Conservation (phyloP, 208 protist species). For the Leishmania lainsoni region DNA sequence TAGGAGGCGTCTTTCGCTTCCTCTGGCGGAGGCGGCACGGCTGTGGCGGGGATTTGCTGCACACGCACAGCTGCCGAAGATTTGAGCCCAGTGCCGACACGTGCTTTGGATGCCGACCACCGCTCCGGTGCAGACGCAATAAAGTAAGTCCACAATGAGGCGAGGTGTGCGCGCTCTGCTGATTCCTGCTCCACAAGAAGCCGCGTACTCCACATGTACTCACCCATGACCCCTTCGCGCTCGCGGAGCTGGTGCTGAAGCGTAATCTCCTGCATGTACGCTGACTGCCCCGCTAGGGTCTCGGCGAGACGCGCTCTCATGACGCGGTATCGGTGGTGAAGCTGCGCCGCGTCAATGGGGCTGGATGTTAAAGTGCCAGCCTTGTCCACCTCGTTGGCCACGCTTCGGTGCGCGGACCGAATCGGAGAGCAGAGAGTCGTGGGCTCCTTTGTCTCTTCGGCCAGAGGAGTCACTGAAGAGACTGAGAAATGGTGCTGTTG, state of each 20-base stretch:
- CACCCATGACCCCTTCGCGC: slow-evolving; percentile 21
- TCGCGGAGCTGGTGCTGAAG: slow-evolving; percentile 21
- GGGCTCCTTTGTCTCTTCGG: not conserved
- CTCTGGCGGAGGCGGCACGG: not conserved
- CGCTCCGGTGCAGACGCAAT: not conserved
- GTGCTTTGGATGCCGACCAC: not conserved
- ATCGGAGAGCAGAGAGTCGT: not conserved
- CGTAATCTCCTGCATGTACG: slow-evolving; percentile 14
- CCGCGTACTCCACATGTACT: slow-evolving; percentile 21
- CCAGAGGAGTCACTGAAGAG: not conserved
- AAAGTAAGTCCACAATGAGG: slow-evolving; percentile 7
- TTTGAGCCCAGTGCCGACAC: not conserved
- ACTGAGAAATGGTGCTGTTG: not conserved
- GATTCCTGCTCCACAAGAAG: slow-evolving; percentile 32
- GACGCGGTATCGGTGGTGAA: slow-evolving; percentile 5
- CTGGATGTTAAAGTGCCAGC: not conserved
- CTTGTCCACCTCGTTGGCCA: not conserved
- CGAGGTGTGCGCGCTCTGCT: slow-evolving; percentile 18
- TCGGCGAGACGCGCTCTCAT: slow-evolving; percentile 15
- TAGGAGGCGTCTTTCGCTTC: not conserved
- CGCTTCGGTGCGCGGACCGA: not conserved
- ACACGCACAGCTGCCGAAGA: not conserved
- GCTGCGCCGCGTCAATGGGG: slow-evolving; percentile 9
- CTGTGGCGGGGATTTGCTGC: not conserved
- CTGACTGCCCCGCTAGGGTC: slow-evolving; percentile 9